Evolutionary conservation across 768 basidiomycete species (phyloP).

Genomic region (Mrakia hoshinonis): DNA sequence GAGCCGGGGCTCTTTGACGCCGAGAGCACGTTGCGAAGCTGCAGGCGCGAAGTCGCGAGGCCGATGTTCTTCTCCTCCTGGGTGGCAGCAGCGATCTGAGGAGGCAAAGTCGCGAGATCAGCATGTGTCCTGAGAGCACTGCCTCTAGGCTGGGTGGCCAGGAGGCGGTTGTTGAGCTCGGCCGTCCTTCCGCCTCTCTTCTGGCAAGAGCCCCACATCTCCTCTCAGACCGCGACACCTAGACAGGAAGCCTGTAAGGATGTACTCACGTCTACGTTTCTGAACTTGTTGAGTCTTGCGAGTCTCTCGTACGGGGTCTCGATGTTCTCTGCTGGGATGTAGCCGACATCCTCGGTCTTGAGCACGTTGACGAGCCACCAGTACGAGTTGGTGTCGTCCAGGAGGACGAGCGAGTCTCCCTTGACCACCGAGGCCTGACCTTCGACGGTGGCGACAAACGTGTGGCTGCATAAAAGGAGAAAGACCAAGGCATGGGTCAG

Average conservation of each 20-base stretch:
- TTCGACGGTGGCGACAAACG: constrained; percentile 94
- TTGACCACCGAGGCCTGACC: constrained; percentile 98
- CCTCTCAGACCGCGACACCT: neutral
- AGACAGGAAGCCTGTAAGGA: neutral
- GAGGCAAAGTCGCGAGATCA: neutral
- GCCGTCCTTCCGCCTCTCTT: neutral
- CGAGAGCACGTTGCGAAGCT: constrained; percentile 20
- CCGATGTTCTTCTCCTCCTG: constrained; percentile 26
- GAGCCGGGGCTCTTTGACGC: constrained; percentile 34
- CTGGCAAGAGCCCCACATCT: neutral
- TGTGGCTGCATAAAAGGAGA: constrained; percentile 46
- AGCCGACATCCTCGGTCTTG: constrained; percentile 96
- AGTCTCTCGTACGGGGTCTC: constrained; percentile 96
- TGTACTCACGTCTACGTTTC: constrained; percentile 81
- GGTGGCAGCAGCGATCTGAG: constrained; percentile 64
- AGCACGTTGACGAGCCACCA: constrained; percentile 99
- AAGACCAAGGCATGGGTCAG: constrained; percentile 53
- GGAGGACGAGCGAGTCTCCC: constrained; percentile 87
- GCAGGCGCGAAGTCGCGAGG: constrained; percentile 16
- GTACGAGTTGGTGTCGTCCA: constrained; percentile 98
- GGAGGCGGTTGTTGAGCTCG: neutral
- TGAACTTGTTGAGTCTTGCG: constrained; percentile 89
- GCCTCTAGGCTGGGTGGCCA: neutral
- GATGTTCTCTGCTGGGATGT: constrained; percentile 98
- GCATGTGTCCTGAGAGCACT: neutral